Base-by-base conservation (phyloP, 2,329 filamentous ascomycete species). In the Trichoderma hamatum region DNA sequence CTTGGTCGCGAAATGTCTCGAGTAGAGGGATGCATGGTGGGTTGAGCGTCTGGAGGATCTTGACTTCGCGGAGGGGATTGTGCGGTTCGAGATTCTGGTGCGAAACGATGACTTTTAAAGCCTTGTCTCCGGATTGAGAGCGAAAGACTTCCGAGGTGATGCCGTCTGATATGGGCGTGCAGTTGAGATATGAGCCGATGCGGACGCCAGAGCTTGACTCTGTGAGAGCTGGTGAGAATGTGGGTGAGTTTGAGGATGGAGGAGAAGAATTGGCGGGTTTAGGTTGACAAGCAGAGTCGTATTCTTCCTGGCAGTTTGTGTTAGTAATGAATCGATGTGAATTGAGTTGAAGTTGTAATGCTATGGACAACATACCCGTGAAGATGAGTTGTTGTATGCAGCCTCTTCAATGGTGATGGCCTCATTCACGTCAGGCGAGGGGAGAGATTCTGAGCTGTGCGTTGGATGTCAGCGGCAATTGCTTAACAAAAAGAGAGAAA, bases 141-240 rank as follows among this genome's bases (percentile, higher is more conserved):
- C 90, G 90, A 81, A 94, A 98, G 62, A 99, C 89, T 67, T 90
- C 88, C 21, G 95, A 96, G 71, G 93, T 96, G 14, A 95, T 83
- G 24, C 96, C 96, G 71, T 83, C 83, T 56, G 84, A 83, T n/a
- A 90, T 75, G 72, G 84, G 84, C 30, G 81, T 79, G 75, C 89
- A 91, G 70, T 84, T 79, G 21, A 72, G 55, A 72, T 89, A 89
- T 5, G 77, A 32, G 10, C 88, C 88, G 69, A 90, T 89, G 36
- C 78, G 77, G 52, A 84, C 77, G 11, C 82, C 84, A 2, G 70
- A 24, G 13, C 60, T 28, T 32, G 60, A 28, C 0, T 59, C 26
- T 28, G n/a, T n/a, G 39, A 26, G 11, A 4, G 56, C 11, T 5
- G 51, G 28, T n/a, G n/a, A 14, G n/a, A 14, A 21, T 16, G 36